Percentiles rank a stretch among this genome's conserved stretches.
These are phyloP conservation scores for Sphagnum magellanicum DNA, from an alignment of 228 moss, liverwort and hornwort genomes.

Conservation along the genomic window DNA sequence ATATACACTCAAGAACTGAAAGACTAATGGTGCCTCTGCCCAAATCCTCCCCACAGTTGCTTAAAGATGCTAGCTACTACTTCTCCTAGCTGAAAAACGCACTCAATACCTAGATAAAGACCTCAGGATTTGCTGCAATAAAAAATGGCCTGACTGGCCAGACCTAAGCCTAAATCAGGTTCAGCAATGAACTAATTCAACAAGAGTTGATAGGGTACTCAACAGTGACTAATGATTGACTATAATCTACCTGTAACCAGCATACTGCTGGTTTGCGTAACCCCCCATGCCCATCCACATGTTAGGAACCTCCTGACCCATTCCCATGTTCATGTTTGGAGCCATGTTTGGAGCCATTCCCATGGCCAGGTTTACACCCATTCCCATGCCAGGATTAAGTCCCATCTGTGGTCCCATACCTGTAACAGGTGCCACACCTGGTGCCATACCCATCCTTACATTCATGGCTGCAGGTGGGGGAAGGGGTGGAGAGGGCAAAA, in stretches of 20 bases:
- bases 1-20: too few species aligned
- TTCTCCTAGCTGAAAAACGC: too few species aligned
- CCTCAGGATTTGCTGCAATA: too few species aligned
- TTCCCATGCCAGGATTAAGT: constrained; percentile 38
- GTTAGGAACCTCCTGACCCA: too few species aligned
- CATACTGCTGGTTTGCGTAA: constrained; percentile 77
- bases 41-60: too few species aligned
- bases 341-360: constrained; percentile 16
- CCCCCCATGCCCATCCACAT: constrained; percentile 24
- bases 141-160: too few species aligned
- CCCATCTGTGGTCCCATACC: constrained; percentile 31
- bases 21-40: too few species aligned
- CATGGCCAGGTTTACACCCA: constrained; percentile 29
- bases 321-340: constrained; percentile 50
- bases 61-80: too few species aligned
- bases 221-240: constrained; percentile 21
- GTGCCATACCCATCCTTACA: constrained; percentile 7
- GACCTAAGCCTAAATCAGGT: too few species aligned
- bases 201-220: constrained; percentile 41
- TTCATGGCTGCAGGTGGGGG: constrained; percentile 9
- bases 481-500: constrained; percentile 18
- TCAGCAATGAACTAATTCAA: constrained; percentile 1
- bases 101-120: too few species aligned
- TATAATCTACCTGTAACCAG: constrained; percentile 70
- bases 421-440: constrained; percentile 47